Evolutionary conservation across 305 asterid genomes (phyloP).

Genomic region (Coffea humblotiana): DNA sequence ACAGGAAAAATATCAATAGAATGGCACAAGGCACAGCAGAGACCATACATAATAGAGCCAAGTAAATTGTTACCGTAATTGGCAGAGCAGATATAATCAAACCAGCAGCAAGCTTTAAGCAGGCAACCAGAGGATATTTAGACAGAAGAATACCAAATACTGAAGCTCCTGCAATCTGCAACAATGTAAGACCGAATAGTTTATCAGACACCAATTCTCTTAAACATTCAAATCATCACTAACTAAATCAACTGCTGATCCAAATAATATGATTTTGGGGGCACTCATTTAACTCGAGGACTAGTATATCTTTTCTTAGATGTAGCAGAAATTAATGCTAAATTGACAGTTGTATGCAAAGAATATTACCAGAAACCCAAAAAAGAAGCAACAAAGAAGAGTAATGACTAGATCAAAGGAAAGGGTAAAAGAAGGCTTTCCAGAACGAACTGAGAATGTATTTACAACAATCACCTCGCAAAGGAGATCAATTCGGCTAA

Average conservation of each 20-base stretch:
- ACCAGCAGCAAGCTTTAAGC: constrained; percentile 74
- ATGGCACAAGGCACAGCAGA: constrained; percentile 4
- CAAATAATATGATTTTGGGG: background rate
- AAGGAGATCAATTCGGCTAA: constrained; percentile 82
- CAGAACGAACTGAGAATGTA: constrained; percentile 13
- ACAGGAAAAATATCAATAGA: constrained; percentile 18
- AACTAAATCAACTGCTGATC: background rate
- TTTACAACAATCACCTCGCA: constrained; percentile 64
- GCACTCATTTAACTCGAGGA: background rate
- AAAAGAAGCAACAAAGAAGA: background rate
- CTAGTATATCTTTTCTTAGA: constrained; percentile 1
- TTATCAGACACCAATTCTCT: constrained; percentile 7
- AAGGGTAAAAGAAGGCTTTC: background rate
- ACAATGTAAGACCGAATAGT: constrained; percentile 20
- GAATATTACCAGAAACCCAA: background rate
- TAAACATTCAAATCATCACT: background rate
- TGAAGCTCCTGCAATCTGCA: constrained; percentile 93
- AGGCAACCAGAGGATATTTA: constrained; percentile 64
- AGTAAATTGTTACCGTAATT: constrained; percentile 53
- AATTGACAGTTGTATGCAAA: background rate
- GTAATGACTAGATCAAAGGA: background rate
- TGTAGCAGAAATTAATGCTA: background rate
- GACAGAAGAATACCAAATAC: constrained; percentile 80
- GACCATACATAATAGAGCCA: constrained; percentile 20
- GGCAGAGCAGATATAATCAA: constrained; percentile 81